Evolutionary conservation across 2,329 filamentous ascomycete species (phyloP).

Genomic region (Claviceps quebecensis): DNA sequence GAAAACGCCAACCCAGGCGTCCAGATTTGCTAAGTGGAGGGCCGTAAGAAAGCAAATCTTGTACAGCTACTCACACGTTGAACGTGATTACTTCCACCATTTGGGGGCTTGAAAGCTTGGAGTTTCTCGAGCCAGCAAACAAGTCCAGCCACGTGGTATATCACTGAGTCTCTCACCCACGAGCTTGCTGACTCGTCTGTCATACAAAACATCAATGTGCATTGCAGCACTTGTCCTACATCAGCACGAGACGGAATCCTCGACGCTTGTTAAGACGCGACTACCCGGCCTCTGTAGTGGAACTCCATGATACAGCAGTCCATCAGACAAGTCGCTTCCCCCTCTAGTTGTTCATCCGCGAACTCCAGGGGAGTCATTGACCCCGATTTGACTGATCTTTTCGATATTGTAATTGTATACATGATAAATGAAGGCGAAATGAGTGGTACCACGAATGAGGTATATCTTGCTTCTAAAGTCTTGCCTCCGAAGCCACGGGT

Average conservation of each 20-base stretch:
- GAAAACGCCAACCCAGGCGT: background rate
- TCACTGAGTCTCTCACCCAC: background rate
- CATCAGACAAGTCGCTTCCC: background rate
- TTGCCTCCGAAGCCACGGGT: background rate
- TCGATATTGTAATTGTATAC: too few species aligned
- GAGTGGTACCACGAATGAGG: background rate
- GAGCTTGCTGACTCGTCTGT: constrained; percentile 2
- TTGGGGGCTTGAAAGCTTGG: background rate
- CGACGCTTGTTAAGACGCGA: constrained; percentile 5
- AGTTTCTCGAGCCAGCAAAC: background rate
- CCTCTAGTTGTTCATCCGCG: background rate
- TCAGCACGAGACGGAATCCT: background rate
- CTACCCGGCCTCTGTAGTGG: constrained; percentile 2
- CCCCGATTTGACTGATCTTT: background rate
- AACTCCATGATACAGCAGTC: background rate
- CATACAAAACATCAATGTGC: constrained; percentile 2
- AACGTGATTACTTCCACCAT: background rate
- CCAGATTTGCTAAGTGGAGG: background rate
- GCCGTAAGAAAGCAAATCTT: background rate
- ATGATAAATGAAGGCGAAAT: background rate
- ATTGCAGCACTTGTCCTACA: background rate
- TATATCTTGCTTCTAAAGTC: background rate
- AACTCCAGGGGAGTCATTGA: background rate
- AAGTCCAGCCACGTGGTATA: constrained; percentile 1
- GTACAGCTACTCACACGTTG: background rate